Conservation (phyloP, 306 rosid species). For the Gynostemma pentaphyllum region DNA sequence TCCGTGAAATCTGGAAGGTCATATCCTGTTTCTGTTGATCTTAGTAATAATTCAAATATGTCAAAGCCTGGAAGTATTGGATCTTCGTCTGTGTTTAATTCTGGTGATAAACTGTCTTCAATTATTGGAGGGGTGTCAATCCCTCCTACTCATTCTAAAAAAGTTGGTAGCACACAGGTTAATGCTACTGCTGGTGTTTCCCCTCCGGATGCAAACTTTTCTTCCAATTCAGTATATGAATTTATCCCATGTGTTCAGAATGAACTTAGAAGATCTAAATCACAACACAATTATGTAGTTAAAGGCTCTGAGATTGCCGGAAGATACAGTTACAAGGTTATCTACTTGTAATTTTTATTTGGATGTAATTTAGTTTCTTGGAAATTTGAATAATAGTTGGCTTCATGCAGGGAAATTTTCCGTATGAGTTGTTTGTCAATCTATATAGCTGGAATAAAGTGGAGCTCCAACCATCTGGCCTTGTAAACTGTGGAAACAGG, state of each 20-base stretch:
- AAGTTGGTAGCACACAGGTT: slow-evolving; percentile 24
- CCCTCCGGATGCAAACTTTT: slow-evolving; percentile 34
- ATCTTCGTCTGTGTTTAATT: slow-evolving; percentile 1
- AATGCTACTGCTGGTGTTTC: slow-evolving; percentile 23
- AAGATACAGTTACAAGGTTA: slow-evolving; percentile 56
- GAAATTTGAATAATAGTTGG: slow-evolving; percentile 1
- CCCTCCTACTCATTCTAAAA: slow-evolving; percentile 18
- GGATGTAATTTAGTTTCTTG: not conserved
- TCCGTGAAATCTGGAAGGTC: slow-evolving; percentile 24
- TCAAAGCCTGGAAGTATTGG: slow-evolving; percentile 24
- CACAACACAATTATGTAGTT: slow-evolving; percentile 26
- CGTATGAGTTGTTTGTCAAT: slow-evolving; percentile 8
- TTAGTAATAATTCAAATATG: slow-evolving; percentile 12
- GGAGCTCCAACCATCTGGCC: slow-evolving; percentile 18
- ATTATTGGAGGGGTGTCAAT: slow-evolving; percentile 20
- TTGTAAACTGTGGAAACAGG: slow-evolving; percentile 19
- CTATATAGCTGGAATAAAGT: slow-evolving; percentile 13
- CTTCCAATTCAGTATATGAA: slow-evolving; percentile 38
- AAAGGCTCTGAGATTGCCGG: slow-evolving; percentile 36
- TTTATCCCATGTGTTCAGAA: slow-evolving; percentile 57
- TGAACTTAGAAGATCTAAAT: slow-evolving; percentile 70
- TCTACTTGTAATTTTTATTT: not conserved
- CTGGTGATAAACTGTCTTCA: slow-evolving; percentile 26
- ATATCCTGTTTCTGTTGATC: slow-evolving; percentile 20
- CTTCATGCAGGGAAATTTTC: slow-evolving; percentile 8